Evolutionary conservation across 2,329 filamentous ascomycete species (phyloP), one percentile per base, ranked within the genome.

Genomic region (Lecanicillium sp.): DNA sequence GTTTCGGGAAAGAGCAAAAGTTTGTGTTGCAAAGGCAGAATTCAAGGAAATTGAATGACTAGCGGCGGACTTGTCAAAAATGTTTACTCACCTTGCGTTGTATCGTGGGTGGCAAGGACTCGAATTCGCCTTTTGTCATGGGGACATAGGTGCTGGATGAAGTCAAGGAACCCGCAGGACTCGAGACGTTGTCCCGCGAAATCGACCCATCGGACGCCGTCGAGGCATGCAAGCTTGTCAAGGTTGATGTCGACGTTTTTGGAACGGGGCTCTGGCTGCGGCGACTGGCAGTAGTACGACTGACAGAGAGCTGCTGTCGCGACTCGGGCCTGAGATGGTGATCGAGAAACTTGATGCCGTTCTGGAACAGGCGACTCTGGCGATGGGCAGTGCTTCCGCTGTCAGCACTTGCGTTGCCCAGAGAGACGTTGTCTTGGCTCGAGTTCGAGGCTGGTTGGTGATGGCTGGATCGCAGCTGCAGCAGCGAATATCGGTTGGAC

Each of bases 11-110:
- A 6, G 22, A 6, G 22, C 22, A 25, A 25, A 25, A 11, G 22
- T 25, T 11, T 11, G 22, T 6, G 22, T 7, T 6, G 22, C 22
- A 25, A 25, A 25, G 22, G 22, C 22, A 25, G n/a, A n/a, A n/a
- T n/a, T n/a, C n/a, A n/a, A n/a, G n/a, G n/a, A n/a, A n/a, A n/a
- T n/a, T n/a, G n/a, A n/a, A n/a, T n/a, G n/a, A n/a, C n/a, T n/a
- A n/a, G n/a, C n/a, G n/a, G 22, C 22, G 22, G 22, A 25, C 22
- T 7, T 25, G 11, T 25, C 22, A 11, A 11, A 25, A 11, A 25
- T 11, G 22, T 25, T 20, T 20, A 40, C 46, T 40, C 42, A 48
- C 46, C 43, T 48, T 48, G 40, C 46, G 45, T 33, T 43, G 45
- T 38, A 48, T 47, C 4, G 46, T 47, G 8, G 37, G 35, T 9